These are phyloP conservation scores for Arthrobotrys entomopaga DNA, from an alignment of 2,329 filamentous ascomycete species.

Conservation along the genomic window DNA sequence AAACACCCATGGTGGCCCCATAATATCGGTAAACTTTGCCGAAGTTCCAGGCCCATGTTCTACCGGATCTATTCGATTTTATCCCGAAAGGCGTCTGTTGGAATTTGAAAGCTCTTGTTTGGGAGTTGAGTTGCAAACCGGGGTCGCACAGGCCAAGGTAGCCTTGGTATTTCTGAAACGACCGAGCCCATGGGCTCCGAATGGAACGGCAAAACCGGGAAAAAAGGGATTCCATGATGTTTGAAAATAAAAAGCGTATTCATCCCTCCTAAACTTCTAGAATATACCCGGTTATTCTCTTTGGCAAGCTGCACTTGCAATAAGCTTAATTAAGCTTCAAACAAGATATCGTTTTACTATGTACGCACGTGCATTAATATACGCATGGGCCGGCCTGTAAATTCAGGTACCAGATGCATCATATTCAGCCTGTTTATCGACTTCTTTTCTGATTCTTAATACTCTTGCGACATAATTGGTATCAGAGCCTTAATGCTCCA, in stretches of 20 bases:
- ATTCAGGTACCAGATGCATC: slow-evolving; percentile 43
- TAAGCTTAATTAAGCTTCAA: not conserved
- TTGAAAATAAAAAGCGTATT: not conserved
- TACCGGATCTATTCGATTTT: slow-evolving; percentile 48
- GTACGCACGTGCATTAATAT: not conserved
- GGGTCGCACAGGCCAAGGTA: slow-evolving; percentile 4
- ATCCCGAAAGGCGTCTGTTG: slow-evolving; percentile 44
- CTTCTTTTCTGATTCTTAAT: not conserved
- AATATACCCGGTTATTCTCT: too few species aligned
- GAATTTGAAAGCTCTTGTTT: slow-evolving; percentile 31
- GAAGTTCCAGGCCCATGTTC: slow-evolving; percentile 44
- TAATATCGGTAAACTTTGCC: slow-evolving; percentile 49
- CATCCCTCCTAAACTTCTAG: slow-evolving; percentile 4
- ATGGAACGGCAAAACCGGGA: slow-evolving; percentile 31
- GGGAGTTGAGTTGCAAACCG: too few species aligned
- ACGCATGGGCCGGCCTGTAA: slow-evolving; percentile 41
- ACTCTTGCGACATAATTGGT: not conserved
- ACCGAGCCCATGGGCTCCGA: not conserved
- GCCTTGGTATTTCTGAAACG: slow-evolving; percentile 34
- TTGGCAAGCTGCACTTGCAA: too few species aligned
- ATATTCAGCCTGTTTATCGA: slow-evolving; percentile 28
- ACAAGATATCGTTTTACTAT: not conserved
- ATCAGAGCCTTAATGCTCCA: not conserved
- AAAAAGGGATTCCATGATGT: slow-evolving; percentile 21
- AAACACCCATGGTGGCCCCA: slow-evolving; percentile 25